Evolutionary conservation across 768 basidiomycete genomes (phyloP), one percentile per base, ranked within the genome.

Genomic region (Lentinula raphanica): DNA sequence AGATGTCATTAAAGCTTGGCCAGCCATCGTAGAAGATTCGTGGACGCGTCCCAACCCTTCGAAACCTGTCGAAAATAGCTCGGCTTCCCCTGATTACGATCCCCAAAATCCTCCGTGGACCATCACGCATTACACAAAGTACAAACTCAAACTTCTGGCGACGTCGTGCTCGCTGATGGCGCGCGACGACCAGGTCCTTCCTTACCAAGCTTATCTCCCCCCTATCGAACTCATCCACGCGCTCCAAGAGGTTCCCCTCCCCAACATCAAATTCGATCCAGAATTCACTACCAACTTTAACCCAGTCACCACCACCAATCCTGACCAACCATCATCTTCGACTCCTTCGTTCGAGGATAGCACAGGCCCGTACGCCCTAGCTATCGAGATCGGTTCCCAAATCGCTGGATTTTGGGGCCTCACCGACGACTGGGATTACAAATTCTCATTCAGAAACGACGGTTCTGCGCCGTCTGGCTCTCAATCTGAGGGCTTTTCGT

Each of bases 361-460:
- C 6, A 77, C 81, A 6, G 78, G 83, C 1, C 80, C 91, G 0
- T 89, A 81, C 64, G 85, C 85, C 1, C 70, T 88, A 15, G 90
- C 89, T 3, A 71, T 92, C 11, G 86, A 93, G 65, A 86, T 88
- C 29, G 87, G 84, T 0, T 78, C 85, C 0, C 76, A 77, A 38
- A 63, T 92, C 3, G 81, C 85, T 38, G 74, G 74, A 5, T 87
- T 73, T 62, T 94, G 90, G 87, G 78, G 81, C 35, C 77, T 88
- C 1, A 87, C 87, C 4, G 90, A 91, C 58, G 84, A 88, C 53
- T 90, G 83, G 80, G 81, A 84, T 27, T 83, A 82, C 61, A 80
- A 78, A 58, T 80, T 82, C 62, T 67, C 73, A 7, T 60, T 81
- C 56, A 5, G 45, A 60, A 27, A 49, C 19, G 36, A 55, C n/a